phyloP scores from a whole-genome alignment of 1,139 yeast species.

The Taphrina betulina region DNA sequence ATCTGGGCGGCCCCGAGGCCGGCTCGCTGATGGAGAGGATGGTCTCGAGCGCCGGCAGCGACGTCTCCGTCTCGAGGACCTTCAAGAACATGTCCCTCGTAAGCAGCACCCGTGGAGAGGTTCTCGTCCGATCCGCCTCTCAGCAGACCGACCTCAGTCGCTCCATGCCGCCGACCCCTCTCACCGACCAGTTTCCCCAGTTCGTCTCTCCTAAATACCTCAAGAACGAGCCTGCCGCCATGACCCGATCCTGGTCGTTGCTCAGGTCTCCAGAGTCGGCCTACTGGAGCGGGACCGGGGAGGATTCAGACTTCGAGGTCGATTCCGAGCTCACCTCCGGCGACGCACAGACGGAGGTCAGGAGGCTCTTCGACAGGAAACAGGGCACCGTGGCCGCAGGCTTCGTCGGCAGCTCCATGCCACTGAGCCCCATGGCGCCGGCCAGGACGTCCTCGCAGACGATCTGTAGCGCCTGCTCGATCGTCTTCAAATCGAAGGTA shows the following conservation, averaged over 20 bases:
- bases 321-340: background rate
- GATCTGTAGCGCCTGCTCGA: slow-evolving; percentile 24
- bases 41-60: slow-evolving; percentile 30
- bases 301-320: slow-evolving; percentile 1
- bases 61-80: slow-evolving; percentile 13
- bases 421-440: slow-evolving; percentile 8
- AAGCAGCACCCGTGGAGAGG: slow-evolving; percentile 16
- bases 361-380: slow-evolving; percentile 16
- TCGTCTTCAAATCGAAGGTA: slow-evolving; percentile 7
- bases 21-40: slow-evolving; percentile 13
- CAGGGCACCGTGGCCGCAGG: slow-evolving; percentile 10
- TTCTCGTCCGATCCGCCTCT: slow-evolving; percentile 9
- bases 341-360: slow-evolving; percentile 22
- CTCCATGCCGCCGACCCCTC: slow-evolving; percentile 20
- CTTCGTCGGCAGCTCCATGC: slow-evolving; percentile 15
- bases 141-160: slow-evolving; percentile 26
- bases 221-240: background rate
- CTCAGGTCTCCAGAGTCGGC: slow-evolving; percentile 25
- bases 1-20: background rate
- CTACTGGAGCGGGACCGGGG: slow-evolving; percentile 2
- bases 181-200: background rate
- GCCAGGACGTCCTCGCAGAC: background rate
- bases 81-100: slow-evolving; percentile 8
- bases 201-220: slow-evolving; percentile 12
- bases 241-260: slow-evolving; percentile 5